These are phyloP conservation scores for Chrysopogon serrulatus DNA, from an alignment of 176 grass and related monocot genomes.

Conservation along the genomic window DNA sequence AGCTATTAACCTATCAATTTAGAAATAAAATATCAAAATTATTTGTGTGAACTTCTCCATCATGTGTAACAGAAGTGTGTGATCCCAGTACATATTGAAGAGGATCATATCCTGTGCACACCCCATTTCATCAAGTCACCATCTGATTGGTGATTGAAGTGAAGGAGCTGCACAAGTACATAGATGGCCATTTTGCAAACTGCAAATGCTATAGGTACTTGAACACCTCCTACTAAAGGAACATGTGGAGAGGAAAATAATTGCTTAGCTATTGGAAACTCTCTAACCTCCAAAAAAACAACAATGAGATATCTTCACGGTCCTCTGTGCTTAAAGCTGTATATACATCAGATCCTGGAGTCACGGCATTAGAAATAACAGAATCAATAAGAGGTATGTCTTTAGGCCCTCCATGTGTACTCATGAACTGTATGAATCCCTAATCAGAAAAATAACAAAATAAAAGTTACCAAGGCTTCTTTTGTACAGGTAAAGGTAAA, in stretches of 20 bases:
- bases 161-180: not conserved
- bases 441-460: slow-evolving; percentile 35
- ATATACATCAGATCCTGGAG: slow-evolving; percentile 58
- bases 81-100: not conserved
- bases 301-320: slow-evolving; percentile 75
- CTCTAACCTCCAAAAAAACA: slow-evolving; percentile 84
- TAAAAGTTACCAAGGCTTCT: not conserved
- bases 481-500: slow-evolving; percentile 22
- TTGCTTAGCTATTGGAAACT: slow-evolving; percentile 7
- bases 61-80: not conserved
- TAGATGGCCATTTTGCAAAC: not conserved
- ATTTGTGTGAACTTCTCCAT: not conserved
- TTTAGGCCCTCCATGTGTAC: slow-evolving; percentile 60
- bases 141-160: not conserved
- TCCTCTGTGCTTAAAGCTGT: slow-evolving; percentile 60
- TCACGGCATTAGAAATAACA: slow-evolving; percentile 68
- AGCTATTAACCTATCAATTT: not conserved
- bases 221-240: slow-evolving; percentile 2
- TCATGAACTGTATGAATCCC: slow-evolving; percentile 80
- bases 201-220: not conserved
- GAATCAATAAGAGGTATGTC: slow-evolving; percentile 67
- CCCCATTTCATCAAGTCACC: not conserved
- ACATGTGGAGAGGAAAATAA: not conserved
- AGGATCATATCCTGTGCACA: not conserved
- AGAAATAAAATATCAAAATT: not conserved